Base-by-base conservation (phyloP, 352 stramenopile species). In the Phytophthora fragariaefolia region DNA sequence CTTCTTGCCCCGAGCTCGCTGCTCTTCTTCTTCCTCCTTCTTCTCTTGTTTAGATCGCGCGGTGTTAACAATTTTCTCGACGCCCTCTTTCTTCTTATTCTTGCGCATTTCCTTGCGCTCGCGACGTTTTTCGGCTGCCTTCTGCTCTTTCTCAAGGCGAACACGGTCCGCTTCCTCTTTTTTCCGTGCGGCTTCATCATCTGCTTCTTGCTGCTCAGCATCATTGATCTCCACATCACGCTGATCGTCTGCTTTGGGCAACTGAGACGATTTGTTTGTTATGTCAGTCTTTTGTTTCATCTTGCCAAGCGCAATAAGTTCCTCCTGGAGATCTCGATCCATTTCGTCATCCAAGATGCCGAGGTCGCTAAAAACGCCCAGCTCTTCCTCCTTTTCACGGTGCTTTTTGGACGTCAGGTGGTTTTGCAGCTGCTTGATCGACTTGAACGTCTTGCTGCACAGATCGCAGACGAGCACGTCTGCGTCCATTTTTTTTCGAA, bases 401-500 rank as follows among this genome's bases (percentile, higher is more conserved):
- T 96, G 88, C 53, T 94, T 96, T 47, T 93, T 96, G 4, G 84
- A 93, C 24, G 66, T 79, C 1, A 94, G 56, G 60, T 96, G 86
- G 63, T 93, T 94, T 40, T 89, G 66, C 20, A 95, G 72, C 63
- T 96, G 88, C 63, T 95, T 95, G 24, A 77, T 60, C 6, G 86
- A 93, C 75, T 92, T 94, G 74, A 96, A 96, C 4, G 74, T 84
- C 66, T 96, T 94, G 62, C 76, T 85, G 65, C 88, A 96, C 54
- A 96, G 64, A 46, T 93, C 84, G 50, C 88, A 96, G 5, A 90
- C 59, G 23, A 93, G 58, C 38, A 93, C 47, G 17, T 90, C 79
- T 5, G 81, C 81, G 47, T 94, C 78, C 58, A 92, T 73, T 65
- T 92, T 94, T 57, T 79, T 76, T 18, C 77, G 82, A 23, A 89